Conservation (phyloP, 2,329 filamentous ascomycete genomes). For the Fusarium sp. region DNA sequence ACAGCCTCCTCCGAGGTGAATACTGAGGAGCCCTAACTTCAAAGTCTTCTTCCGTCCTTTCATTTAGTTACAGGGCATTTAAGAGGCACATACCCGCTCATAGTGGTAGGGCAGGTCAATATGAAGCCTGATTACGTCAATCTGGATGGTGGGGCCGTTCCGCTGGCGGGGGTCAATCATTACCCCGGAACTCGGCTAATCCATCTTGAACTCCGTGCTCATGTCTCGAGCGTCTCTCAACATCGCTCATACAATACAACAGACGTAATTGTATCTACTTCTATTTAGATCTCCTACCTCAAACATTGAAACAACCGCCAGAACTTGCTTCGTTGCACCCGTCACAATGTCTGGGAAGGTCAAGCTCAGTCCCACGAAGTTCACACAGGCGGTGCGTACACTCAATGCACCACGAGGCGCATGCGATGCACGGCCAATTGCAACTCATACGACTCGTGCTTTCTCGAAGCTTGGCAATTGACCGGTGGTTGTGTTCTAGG, state of each 20-base stretch:
- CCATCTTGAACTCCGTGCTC: constrained; percentile 5
- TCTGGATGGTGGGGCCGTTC: background rate
- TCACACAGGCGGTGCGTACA: constrained; percentile 48
- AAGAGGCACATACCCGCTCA: rapidly evolving
- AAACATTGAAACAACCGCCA: rapidly evolving
- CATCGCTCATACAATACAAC: background rate
- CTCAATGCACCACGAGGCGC: background rate
- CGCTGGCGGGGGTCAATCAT: constrained; percentile 2
- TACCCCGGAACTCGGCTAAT: constrained; percentile 13
- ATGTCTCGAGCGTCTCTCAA: background rate
- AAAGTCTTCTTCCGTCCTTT: no score
- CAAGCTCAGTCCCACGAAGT: constrained; percentile 47
- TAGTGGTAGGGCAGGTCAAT: rapidly evolving
- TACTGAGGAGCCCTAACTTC: no score
- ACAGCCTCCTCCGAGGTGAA: no score
- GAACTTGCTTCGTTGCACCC: no score
- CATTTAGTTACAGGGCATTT: no score
- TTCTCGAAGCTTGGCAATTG: rapidly evolving
- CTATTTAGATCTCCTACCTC: rapidly evolving
- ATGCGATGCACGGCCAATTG: background rate
- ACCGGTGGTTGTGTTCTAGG: constrained; percentile 58
- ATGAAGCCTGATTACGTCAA: constrained; percentile 8
- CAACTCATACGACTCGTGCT: rapidly evolving
- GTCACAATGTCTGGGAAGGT: constrained; percentile 47
- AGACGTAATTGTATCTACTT: background rate